Base-by-base conservation (phyloP, 2,329 filamentous ascomycete genomes). In the Ceratocystis papillata region DNA sequence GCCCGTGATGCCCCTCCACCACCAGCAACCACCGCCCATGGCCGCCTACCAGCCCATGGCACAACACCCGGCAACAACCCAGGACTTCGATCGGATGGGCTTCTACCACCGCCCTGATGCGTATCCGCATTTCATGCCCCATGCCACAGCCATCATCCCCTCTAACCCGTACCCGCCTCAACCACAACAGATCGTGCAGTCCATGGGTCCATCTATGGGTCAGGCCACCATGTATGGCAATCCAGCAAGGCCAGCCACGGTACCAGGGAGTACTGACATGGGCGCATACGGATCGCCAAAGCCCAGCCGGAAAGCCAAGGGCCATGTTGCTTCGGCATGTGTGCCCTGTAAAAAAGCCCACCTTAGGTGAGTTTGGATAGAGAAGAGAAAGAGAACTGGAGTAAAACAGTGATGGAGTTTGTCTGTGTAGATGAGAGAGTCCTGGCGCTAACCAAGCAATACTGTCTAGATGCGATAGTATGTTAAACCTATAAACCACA, bases 341-440 rank as follows among this genome's bases (percentile, higher is more conserved):
- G 86, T 93, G 70, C 90, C 90, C 68, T 94, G 89, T 77, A 93
- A 93, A 74, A 86, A 85, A 74, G 89, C 89, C 46, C 89, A 94
- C 81, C 80, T 94, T 69, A 80, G 84, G 83, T 86, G 76, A 73
- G 78, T 70, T 62, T 60, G 20, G 46, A n/a, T 20, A 30, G 48
- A 41, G 45, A 48, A 45, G 25, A 28, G 60, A 25, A 50, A 4
- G 30, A 15, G 50, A 41, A 48, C n/a, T 17, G 33, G 28, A 53
- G 63, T 59, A 37, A 12, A 41, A 28, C 33, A 37, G 10, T 37
- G 55, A 45, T 7, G 57, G 45, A 37, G 44, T 22, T 44, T 20
- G 45, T 20, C 45, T 48, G 15, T 48, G 12, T 55, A 25, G 20
- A 55, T 55, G 50, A 55, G n/a, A 17, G 28, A 17, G 28, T 12